Conservation (phyloP, 805 yeast species). For the Cyberlindnera subsufficiens region DNA sequence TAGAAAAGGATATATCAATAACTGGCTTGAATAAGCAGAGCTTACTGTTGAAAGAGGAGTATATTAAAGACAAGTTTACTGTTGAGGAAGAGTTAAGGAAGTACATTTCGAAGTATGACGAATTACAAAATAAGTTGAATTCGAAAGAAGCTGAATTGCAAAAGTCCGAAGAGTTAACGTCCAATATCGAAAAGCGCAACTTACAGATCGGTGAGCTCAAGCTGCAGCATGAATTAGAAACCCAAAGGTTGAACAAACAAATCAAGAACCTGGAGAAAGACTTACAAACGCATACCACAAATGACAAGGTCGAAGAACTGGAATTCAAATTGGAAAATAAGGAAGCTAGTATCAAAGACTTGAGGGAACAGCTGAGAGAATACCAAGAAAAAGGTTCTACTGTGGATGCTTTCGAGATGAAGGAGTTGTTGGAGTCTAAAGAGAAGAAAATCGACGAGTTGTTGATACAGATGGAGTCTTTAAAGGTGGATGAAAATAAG, state of each 20-base stretch:
- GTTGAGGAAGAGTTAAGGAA: constrained; percentile 7
- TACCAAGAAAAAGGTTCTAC: background rate
- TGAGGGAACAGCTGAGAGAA: constrained; percentile 6
- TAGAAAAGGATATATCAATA: constrained; percentile 10
- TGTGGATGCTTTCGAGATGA: background rate
- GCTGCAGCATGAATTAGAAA: constrained; percentile 2
- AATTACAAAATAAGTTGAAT: constrained; percentile 2
- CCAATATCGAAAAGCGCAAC: background rate
- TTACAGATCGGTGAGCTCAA: background rate
- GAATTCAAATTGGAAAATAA: constrained; percentile 16
- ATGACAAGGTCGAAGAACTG: constrained; percentile 15
- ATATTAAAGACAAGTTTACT: constrained; percentile 7
- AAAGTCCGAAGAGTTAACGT: constrained; percentile 1
- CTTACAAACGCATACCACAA: constrained; percentile 2
- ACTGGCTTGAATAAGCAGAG: constrained; percentile 18
- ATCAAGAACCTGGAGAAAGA: constrained; percentile 9
- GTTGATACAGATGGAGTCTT: background rate
- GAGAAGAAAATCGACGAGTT: background rate
- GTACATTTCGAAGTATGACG: constrained; percentile 1
- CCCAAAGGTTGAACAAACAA: constrained; percentile 4
- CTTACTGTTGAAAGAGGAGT: constrained; percentile 24
- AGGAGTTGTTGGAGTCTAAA: background rate
- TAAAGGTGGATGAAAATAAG: background rate
- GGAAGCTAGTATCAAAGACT: constrained; percentile 15
- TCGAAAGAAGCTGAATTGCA: constrained; percentile 7